Evolutionary conservation across 345 rosid species (phyloP), one percentile per base, ranked within the genome.

Genomic region (Populus alba): DNA sequence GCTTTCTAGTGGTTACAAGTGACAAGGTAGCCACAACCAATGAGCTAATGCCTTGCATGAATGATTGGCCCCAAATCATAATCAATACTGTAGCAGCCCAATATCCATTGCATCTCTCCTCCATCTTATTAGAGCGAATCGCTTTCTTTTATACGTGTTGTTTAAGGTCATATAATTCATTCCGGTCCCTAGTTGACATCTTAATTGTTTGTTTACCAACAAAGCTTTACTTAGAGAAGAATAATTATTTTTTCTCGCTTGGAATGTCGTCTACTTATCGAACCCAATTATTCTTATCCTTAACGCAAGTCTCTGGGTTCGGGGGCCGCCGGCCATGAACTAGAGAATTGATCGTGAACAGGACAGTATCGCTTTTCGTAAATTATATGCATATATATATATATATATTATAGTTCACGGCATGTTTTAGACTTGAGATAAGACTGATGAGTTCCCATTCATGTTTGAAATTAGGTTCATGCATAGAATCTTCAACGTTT

Each of bases 31-130:
- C 82, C 49, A 38, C 78, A 45, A 73, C 49, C 23, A 55, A 70
- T 27, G 67, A 69, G 66, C 62, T 45, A 29, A 69, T 77, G 37
- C 37, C 37, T 33, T 33, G 37, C 37, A 33, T 33, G 35, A 33
- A 6, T 80, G 71, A 79, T 83, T 77, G 86, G 75, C 75, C 55
- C 31, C 37, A 72, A 18, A 72, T 72, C 75, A 18, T 31, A 72
- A 51, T 72, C 63, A 67, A 33, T 33, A 0, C 4, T 33, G 37
- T 0, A 49, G 35, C 7, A 71, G 23, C 39, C 29, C 61, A 25
- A 29, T 71, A 45, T 13, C 11, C 11, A 45, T 43, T 12, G 0
- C 51, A 45, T 45, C 51, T 45, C 17, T 45, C 17, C 17, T 13
- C 29, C 25, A 69, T 38, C 27, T 13, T 25, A 41, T 70, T 47